Conservation (phyloP, 441 rosid genomes). For the Syzygium malaccense region DNA sequence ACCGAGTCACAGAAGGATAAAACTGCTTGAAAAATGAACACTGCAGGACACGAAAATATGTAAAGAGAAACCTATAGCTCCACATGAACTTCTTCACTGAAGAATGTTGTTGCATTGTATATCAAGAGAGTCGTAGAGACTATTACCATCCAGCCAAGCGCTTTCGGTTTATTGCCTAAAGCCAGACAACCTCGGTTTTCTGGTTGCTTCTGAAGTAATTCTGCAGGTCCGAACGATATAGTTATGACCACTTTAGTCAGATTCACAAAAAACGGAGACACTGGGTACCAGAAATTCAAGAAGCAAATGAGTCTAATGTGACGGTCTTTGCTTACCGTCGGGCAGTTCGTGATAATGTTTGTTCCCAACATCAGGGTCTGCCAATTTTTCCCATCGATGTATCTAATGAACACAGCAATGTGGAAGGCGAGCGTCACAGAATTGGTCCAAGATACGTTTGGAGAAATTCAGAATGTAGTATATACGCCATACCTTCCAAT, state of each 20-base stretch:
- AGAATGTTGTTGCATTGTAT: background rate
- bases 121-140: background rate
- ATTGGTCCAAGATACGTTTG: rapidly evolving
- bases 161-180: no score
- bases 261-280: rapidly evolving
- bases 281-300: background rate
- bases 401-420: background rate
- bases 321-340: constrained; percentile 17
- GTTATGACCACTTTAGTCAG: background rate
- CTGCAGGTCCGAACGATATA: constrained; percentile 8
- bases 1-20: background rate
- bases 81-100: background rate
- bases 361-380: background rate
- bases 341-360: background rate
- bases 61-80: background rate
- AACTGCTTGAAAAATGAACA: background rate
- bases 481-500: background rate
- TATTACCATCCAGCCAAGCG: constrained; percentile 69
- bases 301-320: background rate
- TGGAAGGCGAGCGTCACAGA: background rate
- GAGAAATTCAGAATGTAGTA: background rate
- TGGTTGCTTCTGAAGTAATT: constrained; percentile 27
- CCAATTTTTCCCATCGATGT: background rate
- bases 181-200: constrained; percentile 47
- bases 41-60: background rate